Conservation (phyloP, 73 alveolate genomes). For the Paramecium caudatum region DNA sequence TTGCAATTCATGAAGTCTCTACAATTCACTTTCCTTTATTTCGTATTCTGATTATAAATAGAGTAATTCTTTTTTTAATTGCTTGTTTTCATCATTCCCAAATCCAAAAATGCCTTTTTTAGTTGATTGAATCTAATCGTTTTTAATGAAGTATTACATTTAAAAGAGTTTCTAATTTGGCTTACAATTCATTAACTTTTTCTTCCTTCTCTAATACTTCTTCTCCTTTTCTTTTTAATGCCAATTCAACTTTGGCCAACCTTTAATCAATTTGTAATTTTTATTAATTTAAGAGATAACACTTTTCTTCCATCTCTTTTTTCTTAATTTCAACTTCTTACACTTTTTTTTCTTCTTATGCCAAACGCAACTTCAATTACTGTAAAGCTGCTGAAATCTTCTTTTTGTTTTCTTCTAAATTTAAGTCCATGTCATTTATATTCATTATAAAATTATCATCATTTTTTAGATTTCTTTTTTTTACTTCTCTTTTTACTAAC, state of each 20-base stretch:
- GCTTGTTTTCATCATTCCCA: conserved; percentile 1
- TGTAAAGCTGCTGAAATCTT: not conserved
- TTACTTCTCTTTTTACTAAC: not conserved
- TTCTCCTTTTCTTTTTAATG: not conserved
- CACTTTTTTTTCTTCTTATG: not conserved
- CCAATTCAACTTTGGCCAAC: not conserved
- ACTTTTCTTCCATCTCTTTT: not conserved
- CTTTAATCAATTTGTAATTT: not conserved
- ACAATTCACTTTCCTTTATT: not conserved
- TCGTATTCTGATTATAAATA: not conserved
- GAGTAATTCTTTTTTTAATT: not conserved
- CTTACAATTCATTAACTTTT: not conserved
- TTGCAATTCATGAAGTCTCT: conserved; percentile 36
- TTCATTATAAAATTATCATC: conserved; percentile 7
- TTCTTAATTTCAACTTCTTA: not conserved
- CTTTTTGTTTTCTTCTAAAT: conserved; percentile 29
- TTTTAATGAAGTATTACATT: not conserved
- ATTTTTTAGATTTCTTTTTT: conserved; percentile 35
- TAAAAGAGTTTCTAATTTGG: not conserved
- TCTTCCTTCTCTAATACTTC: not conserved
- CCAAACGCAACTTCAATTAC: not conserved
- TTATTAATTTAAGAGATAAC: not conserved
- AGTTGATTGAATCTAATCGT: not conserved
- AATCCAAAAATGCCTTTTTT: conserved; percentile 28
- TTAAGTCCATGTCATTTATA: conserved; percentile 25